These are phyloP conservation scores for Aspergillus nanangensis DNA, from an alignment of 495 filamentous ascomycete genomes.

Conservation along the genomic window DNA sequence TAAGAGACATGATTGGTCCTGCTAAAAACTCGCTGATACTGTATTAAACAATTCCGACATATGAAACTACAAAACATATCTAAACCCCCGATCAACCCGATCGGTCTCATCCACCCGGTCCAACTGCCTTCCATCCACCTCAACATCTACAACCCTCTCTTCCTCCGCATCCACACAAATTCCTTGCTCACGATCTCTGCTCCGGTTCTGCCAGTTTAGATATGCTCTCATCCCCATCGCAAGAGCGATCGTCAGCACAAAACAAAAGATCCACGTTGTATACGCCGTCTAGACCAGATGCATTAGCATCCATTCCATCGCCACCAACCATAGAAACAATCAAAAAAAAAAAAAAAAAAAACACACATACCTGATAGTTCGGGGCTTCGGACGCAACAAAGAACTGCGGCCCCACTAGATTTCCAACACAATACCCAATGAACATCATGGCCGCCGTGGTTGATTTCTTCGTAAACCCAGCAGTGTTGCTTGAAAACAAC, in stretches of 20 bases:
- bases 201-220: constrained; percentile 4
- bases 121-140: constrained; percentile 8
- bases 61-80: constrained; percentile 12
- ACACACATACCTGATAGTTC: constrained; percentile 10
- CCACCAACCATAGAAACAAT: not conserved
- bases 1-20: too few relatives aligned
- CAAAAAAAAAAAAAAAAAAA: not conserved
- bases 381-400: constrained; percentile 15
- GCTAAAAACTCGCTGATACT: too few relatives aligned
- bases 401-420: constrained; percentile 20
- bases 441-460: constrained; percentile 17
- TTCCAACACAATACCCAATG: constrained; percentile 17
- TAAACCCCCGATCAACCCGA: constrained; percentile 11
- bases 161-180: constrained; percentile 14
- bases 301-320: not conserved
- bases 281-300: constrained; percentile 12
- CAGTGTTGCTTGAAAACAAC: too few relatives aligned
- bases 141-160: constrained; percentile 6
- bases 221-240: constrained; percentile 5
- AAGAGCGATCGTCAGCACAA: constrained; percentile 9
- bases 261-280: constrained; percentile 12
- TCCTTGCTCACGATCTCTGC: constrained; percentile 10
- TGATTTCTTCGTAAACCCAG: constrained; percentile 22
- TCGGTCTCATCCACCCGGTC: constrained; percentile 15
- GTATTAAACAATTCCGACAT: too few relatives aligned